phyloP scores from a whole-genome alignment of 1,284 basidiomycete species.

The Vanrija humicola region DNA sequence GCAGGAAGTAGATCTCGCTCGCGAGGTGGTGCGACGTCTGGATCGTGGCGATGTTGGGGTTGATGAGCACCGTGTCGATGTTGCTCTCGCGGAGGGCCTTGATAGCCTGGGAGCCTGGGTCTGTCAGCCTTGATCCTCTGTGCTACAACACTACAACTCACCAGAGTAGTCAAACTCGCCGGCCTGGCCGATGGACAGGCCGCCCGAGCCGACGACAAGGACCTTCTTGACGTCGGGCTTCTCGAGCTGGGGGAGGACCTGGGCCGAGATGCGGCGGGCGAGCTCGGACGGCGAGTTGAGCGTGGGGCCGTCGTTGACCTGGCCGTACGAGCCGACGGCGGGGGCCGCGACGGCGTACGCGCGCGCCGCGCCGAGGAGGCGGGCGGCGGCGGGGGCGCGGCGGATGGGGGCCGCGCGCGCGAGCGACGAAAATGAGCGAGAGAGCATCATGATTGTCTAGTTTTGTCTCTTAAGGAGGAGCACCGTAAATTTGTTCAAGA shows the following conservation, averaged over 20 bases:
- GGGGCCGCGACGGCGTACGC: slow-evolving; percentile 66
- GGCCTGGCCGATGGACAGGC: slow-evolving; percentile 95
- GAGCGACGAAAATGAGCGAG: slow-evolving; percentile 14
- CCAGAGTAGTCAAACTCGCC: slow-evolving; percentile 99
- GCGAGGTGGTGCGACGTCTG: slow-evolving; percentile 96
- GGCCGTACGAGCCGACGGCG: slow-evolving; percentile 67
- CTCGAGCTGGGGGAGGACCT: slow-evolving; percentile 74
- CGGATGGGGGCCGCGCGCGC: slow-evolving; percentile 10
- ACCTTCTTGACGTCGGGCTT: slow-evolving; percentile 89
- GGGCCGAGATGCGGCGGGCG: slow-evolving; percentile 83
- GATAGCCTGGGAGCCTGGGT: slow-evolving; percentile 79
- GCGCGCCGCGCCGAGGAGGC: slow-evolving; percentile 4
- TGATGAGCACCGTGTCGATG: slow-evolving; percentile 90
- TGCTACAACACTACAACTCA: slow-evolving; percentile 25
- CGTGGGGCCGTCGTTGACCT: slow-evolving; percentile 68
- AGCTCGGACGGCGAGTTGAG: slow-evolving; percentile 88
- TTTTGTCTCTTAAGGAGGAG: too few relatives aligned
- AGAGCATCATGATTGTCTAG: slow-evolving; percentile 10
- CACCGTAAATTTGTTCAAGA: too few relatives aligned
- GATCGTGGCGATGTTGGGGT: slow-evolving; percentile 97
- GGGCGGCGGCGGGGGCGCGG: not conserved
- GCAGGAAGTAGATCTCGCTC: slow-evolving; percentile 95
- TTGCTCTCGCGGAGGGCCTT: slow-evolving; percentile 97
- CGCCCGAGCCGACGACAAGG: slow-evolving; percentile 92
- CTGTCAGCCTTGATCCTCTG: not conserved